A percentile compares a stretch with the other conserved stretches of the same genome.
Conservation (phyloP, 371 early-diverging fungal genomes). For the Dipsacomyces acuminosporus region DNA sequence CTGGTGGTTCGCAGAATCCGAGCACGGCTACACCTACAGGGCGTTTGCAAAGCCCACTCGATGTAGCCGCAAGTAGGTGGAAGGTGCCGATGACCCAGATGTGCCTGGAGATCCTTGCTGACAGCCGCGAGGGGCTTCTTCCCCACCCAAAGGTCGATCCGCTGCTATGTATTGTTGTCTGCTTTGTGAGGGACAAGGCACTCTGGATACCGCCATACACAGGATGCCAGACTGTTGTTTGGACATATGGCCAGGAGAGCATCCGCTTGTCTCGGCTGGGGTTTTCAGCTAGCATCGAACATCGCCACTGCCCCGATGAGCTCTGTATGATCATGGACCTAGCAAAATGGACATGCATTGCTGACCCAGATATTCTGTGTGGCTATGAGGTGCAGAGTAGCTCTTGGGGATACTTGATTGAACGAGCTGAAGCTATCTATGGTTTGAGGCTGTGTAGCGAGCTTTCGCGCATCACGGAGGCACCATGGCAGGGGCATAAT, state of each 20-base stretch:
- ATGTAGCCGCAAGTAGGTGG: conserved; percentile 40
- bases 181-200: background rate
- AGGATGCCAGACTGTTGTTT: conserved; percentile 8
- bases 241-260: conserved; percentile 17
- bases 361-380: conserved; percentile 80
- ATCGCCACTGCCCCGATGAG: conserved; percentile 12
- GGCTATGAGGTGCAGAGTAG: conserved; percentile 80
- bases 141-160: conserved; percentile 47
- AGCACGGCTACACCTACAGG: conserved; percentile 62
- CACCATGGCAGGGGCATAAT: background rate
- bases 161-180: conserved; percentile 21
- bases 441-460: conserved; percentile 52
- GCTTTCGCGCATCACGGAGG: conserved; percentile 48
- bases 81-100: conserved; percentile 48
- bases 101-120: conserved; percentile 44
- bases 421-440: conserved; percentile 51
- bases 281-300: conserved; percentile 4
- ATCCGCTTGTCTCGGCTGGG: conserved; percentile 6
- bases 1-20: conserved; percentile 35
- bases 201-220: background rate
- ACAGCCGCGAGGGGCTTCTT: conserved; percentile 22
- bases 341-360: conserved; percentile 8
- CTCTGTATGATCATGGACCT: conserved; percentile 48
- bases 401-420: conserved; percentile 85
- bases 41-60: conserved; percentile 25